Evolutionary conservation across 495 filamentous ascomycete genomes (phyloP), one percentile per base, ranked within the genome.

Genomic region (Podospora fimiseda): DNA sequence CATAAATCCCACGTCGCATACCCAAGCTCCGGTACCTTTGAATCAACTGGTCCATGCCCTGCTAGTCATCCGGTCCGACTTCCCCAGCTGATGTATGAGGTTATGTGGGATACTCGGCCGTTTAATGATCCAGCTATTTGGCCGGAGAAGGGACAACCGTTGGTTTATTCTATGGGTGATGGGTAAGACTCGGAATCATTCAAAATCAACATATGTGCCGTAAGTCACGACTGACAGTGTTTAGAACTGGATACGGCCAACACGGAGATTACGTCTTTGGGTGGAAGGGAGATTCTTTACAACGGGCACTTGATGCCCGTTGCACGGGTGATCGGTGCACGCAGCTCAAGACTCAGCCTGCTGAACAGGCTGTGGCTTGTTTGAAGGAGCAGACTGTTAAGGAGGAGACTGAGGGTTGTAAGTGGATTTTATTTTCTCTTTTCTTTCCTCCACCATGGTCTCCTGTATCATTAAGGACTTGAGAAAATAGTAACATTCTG

Each of bases 261-360:
- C 75, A 77, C 52, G 76, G 73, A 24, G 76, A 79, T 47, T 79
- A 79, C 56, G 55, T 79, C 40, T 79, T 77, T 59, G 74, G 76
- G 13, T 79, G 75, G 74, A 67, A 77, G 55, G 74, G 66, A 38
- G 69, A 75, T 22, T 64, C 72, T 0, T 63, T 79, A 2, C 74
- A 74, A 65, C 59, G 62, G 6, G 76, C 74, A n/a, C 67, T 79
- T 62, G 72, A 79, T 49, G 69, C 67, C 40, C 59, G 68, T 21
- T 79, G 76, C 62, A 62, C 58, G 9, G 69, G 69, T 39, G 63
- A 66, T 46, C 57, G 61, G 15, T 78, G 76, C 68, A 60, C 54
- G 18, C 52, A 60, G 27, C 59, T 73, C 45, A 61, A 56, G 49
- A 58, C 62, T 16, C 70, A 73, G 50, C 52, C 58, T 16, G 43